Evolutionary conservation across 805 yeast genomes (phyloP).

Genomic region (Cyberlindnera veronae): DNA sequence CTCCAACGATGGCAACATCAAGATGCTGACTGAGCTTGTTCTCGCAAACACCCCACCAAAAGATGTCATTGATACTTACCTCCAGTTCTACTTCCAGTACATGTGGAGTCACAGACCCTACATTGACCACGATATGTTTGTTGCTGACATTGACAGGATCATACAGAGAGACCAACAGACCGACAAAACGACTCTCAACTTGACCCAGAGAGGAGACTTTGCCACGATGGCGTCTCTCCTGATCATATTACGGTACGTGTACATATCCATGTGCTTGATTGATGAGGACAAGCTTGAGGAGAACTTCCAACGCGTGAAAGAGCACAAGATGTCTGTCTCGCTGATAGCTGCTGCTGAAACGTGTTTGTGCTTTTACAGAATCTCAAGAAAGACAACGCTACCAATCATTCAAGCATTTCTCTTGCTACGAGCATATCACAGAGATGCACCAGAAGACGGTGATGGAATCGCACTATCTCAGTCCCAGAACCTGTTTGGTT

Average conservation of each 20-base stretch:
- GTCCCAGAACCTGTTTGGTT: conserved; percentile 34
- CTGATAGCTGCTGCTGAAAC: conserved; percentile 36
- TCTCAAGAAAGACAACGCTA: conserved; percentile 34
- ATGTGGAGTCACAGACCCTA: conserved; percentile 45
- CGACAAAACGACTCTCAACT: conserved; percentile 29
- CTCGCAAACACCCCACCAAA: conserved; percentile 34
- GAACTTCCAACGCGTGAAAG: conserved; percentile 10
- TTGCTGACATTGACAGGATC: conserved; percentile 26
- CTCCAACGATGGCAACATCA: conserved; percentile 23
- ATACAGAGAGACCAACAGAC: conserved; percentile 33
- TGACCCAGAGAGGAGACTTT: conserved; percentile 37
- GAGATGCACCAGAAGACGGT: conserved; percentile 44
- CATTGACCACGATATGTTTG: conserved; percentile 38
- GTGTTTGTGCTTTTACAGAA: conserved; percentile 39
- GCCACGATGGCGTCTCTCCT: conserved; percentile 38
- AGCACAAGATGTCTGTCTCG: conserved; percentile 36
- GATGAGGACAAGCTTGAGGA: conserved; percentile 6
- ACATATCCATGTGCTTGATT: conserved; percentile 31
- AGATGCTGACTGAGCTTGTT: conserved; percentile 31
- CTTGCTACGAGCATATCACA: conserved; percentile 36
- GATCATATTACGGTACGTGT: conserved; percentile 37
- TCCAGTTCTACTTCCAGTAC: conserved; percentile 39
- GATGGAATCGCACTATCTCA: conserved; percentile 40
- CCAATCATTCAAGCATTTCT: conserved; percentile 40
- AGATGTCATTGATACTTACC: conserved; percentile 35